A percentile compares a stretch with the other conserved stretches of the same genome.
These are phyloP conservation scores for Coelastrella sp. DNA, from an alignment of 139 green algal genomes.

Conservation along the genomic window DNA sequence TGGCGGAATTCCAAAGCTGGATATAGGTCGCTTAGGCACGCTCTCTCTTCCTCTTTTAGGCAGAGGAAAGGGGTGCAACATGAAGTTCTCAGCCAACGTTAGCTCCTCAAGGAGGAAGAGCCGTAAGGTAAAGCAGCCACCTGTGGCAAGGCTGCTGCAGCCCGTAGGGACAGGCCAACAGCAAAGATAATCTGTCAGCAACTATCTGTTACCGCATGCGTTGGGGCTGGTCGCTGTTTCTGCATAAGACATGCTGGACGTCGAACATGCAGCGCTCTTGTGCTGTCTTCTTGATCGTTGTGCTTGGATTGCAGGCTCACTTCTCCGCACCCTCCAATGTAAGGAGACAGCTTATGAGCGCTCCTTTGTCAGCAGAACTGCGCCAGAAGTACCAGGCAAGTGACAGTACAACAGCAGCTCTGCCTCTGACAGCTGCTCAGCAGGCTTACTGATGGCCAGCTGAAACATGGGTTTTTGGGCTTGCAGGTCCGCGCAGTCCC, in stretches of 20 bases:
- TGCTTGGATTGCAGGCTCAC: conserved; percentile 83
- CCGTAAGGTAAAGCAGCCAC: conserved; percentile 85
- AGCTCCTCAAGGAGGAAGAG: conserved; percentile 91
- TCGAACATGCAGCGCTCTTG: no score
- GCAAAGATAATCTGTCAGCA: neutral
- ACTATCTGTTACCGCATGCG: no score
- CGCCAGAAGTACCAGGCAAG: conserved; percentile 78
- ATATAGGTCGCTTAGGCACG: neutral
- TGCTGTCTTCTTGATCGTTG: neutral
- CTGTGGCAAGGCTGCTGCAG: neutral
- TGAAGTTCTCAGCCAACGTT: conserved; percentile 88
- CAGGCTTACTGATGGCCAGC: neutral
- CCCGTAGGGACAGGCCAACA: neutral
- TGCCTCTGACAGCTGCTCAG: neutral
- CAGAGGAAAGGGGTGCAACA: conserved; percentile 52
- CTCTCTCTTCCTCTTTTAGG: conserved; percentile 12
- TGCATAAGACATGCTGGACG: no score
- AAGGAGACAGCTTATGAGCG: conserved; percentile 96
- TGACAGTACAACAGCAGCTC: neutral
- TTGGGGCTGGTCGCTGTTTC: no score
- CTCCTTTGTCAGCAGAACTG: conserved; percentile 92
- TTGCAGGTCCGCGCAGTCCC: conserved; percentile 92
- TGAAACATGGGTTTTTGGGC: neutral
- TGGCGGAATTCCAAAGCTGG: no score
- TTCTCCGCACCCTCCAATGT: conserved; percentile 94